Base-by-base conservation (phyloP, 495 filamentous ascomycete genomes). In the Penicillium cataractarum region DNA sequence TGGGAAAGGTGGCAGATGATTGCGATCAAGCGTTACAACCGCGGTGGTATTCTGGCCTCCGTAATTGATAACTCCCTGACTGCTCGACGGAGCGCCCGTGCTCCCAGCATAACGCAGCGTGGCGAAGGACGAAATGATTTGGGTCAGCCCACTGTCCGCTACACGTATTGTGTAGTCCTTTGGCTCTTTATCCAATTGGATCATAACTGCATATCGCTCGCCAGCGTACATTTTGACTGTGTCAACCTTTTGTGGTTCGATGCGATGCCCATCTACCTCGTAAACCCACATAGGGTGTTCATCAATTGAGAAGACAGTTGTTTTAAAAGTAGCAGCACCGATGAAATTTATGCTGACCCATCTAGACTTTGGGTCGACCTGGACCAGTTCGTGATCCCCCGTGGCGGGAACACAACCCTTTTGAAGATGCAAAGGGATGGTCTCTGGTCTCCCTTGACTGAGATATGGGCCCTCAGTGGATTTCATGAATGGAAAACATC, bases 331-430 rank as follows among this genome's bases (percentile, higher is more conserved):
- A 1, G 77, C 71, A 5, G 78, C 67, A 49, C 73, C 73, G 61
- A 87, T 78, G 42, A 85, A 71, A 27, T 83, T 81, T 17, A 85
- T 66, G 48, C 80, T 82, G 5, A 74, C 68, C 81, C 82, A 87
- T 27, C 65, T 60, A 26, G 69, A 29, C 0, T 54, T 53, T 10
- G 71, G 55, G n/a, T 80, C 65, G 8, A 82, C 78, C 12, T 69
- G 40, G 35, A 82, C 67, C 2, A 74, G 65, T 17, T 72, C 71
- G 0, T 54, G 64, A 2, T 60, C 29, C 6, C 76, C 76, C 7
- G 72, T 65, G 54, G 73, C 76, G 0, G 80, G 65, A 2, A 66
- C 64, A 63, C 84, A 84, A 27, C 69, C 72, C 2, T 63, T 62
- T 54, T 75, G 69, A 29, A 78, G 33, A 5, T 62, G 65, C 0